A percentile compares a stretch with the other conserved stretches of the same genome.
Conservation (phyloP, 78 protist species). For the Pelomyxa schiedti region DNA sequence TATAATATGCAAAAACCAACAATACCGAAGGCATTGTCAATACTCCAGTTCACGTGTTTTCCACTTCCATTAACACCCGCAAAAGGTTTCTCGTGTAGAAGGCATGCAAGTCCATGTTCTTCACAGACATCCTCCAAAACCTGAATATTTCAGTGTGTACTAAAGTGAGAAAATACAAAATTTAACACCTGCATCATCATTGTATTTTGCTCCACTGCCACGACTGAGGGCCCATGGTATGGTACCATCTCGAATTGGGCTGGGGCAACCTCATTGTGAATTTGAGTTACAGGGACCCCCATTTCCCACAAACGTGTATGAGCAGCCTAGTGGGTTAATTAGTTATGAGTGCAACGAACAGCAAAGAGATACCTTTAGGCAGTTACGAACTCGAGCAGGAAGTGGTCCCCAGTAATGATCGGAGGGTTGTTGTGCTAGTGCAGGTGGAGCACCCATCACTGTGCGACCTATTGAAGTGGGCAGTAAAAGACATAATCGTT, state of each 20-base stretch:
- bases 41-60: slow-evolving; percentile 92
- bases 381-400: slow-evolving; percentile 38
- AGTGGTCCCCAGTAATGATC: slow-evolving; percentile 84
- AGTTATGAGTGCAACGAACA: no score
- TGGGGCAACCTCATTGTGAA: slow-evolving; percentile 92
- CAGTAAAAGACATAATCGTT: no score
- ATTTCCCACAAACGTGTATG: slow-evolving; percentile 61
- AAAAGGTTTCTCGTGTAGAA: slow-evolving; percentile 90
- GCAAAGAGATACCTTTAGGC: no score
- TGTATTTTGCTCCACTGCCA: slow-evolving; percentile 79
- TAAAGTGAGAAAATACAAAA: no score
- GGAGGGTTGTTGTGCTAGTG: slow-evolving; percentile 76
- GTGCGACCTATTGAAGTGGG: no score
- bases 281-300: slow-evolving; percentile 73
- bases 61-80: slow-evolving; percentile 85
- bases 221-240: slow-evolving; percentile 48
- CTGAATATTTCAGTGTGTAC: no score
- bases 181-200: slow-evolving; percentile 69
- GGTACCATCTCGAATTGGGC: slow-evolving; percentile 88
- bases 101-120: slow-evolving; percentile 51
- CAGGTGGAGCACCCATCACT: slow-evolving; percentile 59
- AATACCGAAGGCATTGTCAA: no score
- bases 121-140: slow-evolving; percentile 27
- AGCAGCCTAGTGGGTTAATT: no score
- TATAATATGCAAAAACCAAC: no score